A percentile compares a stretch with the other conserved stretches of the same genome.
phyloP scores from a whole-genome alignment of 768 basidiomycete species.

The Russula virescens region DNA sequence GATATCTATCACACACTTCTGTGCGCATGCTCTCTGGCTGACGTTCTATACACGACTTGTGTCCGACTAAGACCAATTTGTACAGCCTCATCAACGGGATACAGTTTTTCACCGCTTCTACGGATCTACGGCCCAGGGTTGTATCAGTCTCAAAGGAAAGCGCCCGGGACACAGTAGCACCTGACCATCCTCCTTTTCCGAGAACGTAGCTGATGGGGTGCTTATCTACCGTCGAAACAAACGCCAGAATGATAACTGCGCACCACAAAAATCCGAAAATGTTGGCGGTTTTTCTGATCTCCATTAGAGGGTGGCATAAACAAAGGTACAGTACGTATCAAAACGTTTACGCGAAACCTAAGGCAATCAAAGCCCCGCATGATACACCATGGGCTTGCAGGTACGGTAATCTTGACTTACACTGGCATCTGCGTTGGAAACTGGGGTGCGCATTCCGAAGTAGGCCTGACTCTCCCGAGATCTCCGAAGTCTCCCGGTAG shows the following conservation, averaged over 20 bases:
- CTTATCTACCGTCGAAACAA: neutral
- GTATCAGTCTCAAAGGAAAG: no score
- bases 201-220: neutral
- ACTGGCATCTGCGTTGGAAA: neutral
- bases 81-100: no score
- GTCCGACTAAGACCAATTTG: no score
- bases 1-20: no score
- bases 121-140: no score
- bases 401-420: neutral
- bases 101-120: no score
- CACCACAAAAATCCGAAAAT: neutral
- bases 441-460: neutral
- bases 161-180: neutral
- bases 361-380: neutral
- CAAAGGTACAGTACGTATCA: neutral
- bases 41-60: no score
- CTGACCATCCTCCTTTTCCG: neutral
- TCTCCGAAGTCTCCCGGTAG: constrained; percentile 6
- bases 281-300: neutral
- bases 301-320: neutral
- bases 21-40: no score
- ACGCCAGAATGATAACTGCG: neutral
- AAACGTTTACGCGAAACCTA: neutral
- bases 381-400: neutral
- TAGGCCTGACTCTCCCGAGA: neutral